A percentile compares a stretch with the other conserved stretches of the same genome.
Conservation (phyloP, 805 yeast species). For the Candida andamanensis region DNA sequence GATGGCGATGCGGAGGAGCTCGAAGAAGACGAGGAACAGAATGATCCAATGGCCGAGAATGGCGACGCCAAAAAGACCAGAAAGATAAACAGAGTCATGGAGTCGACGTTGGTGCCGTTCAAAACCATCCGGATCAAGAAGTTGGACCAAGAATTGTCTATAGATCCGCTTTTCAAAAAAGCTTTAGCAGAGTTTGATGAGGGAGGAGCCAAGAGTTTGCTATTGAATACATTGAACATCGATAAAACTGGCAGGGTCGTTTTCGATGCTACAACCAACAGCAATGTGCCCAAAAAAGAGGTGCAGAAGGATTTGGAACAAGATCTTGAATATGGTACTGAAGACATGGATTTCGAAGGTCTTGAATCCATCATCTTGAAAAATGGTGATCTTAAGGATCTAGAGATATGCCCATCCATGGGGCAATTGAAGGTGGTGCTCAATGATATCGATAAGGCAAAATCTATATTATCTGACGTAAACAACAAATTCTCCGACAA, state of each 20-base stretch:
- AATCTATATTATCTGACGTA: slow-evolving; percentile 35
- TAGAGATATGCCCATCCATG: slow-evolving; percentile 67
- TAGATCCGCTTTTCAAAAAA: slow-evolving; percentile 72
- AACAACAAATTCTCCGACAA: slow-evolving; percentile 28
- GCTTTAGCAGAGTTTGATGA: slow-evolving; percentile 76
- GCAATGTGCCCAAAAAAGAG: slow-evolving; percentile 6
- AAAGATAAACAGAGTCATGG: slow-evolving; percentile 29
- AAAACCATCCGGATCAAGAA: slow-evolving; percentile 47
- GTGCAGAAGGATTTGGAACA: slow-evolving; percentile 8
- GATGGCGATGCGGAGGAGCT: slow-evolving; percentile 21
- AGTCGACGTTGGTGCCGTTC: slow-evolving; percentile 49
- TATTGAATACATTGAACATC: slow-evolving; percentile 56
- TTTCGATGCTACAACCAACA: slow-evolving; percentile 54
- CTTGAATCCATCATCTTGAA: slow-evolving; percentile 19
- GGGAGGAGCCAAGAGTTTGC: slow-evolving; percentile 71
- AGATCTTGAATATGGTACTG: slow-evolving; percentile 12
- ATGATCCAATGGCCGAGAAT: slow-evolving; percentile 14
- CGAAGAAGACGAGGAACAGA: slow-evolving; percentile 15
- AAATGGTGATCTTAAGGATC: slow-evolving; percentile 13
- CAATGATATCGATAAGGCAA: slow-evolving; percentile 44
- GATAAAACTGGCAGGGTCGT: slow-evolving; percentile 53
- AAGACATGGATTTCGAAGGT: slow-evolving; percentile 12
- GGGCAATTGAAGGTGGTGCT: slow-evolving; percentile 54
- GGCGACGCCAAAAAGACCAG: slow-evolving; percentile 17
- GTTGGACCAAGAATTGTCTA: slow-evolving; percentile 57